Evolutionary conservation across 768 basidiomycete species (phyloP), one percentile per base, ranked within the genome.

Genomic region (Saitozyma sp.): DNA sequence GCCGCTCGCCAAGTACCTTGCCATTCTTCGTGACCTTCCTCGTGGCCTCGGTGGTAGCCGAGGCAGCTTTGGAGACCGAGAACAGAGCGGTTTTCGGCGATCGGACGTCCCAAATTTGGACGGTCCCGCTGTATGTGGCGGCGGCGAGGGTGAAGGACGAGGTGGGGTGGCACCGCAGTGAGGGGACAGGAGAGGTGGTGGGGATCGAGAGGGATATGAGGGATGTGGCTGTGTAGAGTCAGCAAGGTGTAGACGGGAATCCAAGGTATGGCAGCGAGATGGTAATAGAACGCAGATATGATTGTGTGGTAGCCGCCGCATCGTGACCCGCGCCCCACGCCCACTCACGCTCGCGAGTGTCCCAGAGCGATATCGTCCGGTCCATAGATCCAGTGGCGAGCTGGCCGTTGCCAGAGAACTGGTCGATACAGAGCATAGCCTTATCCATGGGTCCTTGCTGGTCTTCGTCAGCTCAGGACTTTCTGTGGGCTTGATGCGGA

Each of bases 71-170:
- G 16, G 71, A 70, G 19, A 82, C 73, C 20, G 75, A 75, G 63
- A 82, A 82, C 38, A 82, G 61, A 3, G 79, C 76, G 58, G 80
- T 75, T 60, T 81, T 81, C 38, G 80, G 81, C 16, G 78, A 79
- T 42, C 82, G 70, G n/a, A 81, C 71, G 66, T 83, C 82, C 80
- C 81, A 83, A 53, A 82, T 79, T 50, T 80, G 78, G 51, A 82
- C 65, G 0, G 71, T 67, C 43, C 80, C 79, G 50, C 80, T 76
- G 64, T 82, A 81, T 0, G 80, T 77, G 4, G 78, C 82, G 9
- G 78, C 74, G 0, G 76, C 73, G 57, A 83, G 71, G 20, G 79
- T 78, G 64, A 78, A 78, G 3, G 75, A 50, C 6, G 79, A 79
- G 2, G 79, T 81, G 5, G 81, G 82, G 66, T 82, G 82, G 9